phyloP scores from a whole-genome alignment of 1,139 yeast genomes.

The Torulaspora pretoriensis region DNA sequence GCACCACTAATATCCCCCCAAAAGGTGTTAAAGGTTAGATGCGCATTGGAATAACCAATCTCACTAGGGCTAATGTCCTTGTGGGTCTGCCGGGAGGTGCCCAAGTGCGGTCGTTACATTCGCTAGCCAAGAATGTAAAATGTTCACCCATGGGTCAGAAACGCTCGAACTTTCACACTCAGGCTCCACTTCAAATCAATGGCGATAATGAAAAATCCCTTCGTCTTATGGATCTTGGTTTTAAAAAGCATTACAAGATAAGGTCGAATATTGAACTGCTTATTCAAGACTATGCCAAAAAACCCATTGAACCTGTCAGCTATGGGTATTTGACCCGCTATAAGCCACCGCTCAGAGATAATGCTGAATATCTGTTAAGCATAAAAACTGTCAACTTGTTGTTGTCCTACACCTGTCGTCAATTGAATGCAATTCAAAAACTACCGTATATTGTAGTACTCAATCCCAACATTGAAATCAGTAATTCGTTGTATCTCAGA shows the following conservation, averaged over 20 bases:
- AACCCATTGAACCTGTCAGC: slow-evolving; percentile 27
- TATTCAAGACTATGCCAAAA: slow-evolving; percentile 33
- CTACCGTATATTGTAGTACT: slow-evolving; percentile 80
- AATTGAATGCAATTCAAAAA: slow-evolving; percentile 63
- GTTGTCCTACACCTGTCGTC: slow-evolving; percentile 42
- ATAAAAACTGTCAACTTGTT: slow-evolving; percentile 44
- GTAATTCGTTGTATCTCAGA: slow-evolving; percentile 65
- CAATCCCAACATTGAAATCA: slow-evolving; percentile 85
- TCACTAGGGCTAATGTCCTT: background rate
- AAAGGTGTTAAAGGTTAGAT: background rate
- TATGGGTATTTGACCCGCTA: slow-evolving; percentile 29
- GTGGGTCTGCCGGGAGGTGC: background rate
- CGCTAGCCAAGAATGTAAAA: background rate
- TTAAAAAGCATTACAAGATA: slow-evolving; percentile 31
- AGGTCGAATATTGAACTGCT: slow-evolving; percentile 33
- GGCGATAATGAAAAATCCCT: background rate
- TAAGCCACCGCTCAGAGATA: slow-evolving; percentile 26
- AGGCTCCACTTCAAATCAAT: background rate
- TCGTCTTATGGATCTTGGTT: slow-evolving; percentile 12
- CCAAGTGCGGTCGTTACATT: background rate
- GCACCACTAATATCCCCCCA: background rate
- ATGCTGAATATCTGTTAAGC: slow-evolving; percentile 30
- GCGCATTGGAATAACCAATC: background rate
- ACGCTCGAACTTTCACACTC: slow-evolving; percentile 1
- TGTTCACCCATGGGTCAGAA: background rate